Conservation (phyloP, 805 yeast genomes). For the Metschnikowia cubensis region DNA sequence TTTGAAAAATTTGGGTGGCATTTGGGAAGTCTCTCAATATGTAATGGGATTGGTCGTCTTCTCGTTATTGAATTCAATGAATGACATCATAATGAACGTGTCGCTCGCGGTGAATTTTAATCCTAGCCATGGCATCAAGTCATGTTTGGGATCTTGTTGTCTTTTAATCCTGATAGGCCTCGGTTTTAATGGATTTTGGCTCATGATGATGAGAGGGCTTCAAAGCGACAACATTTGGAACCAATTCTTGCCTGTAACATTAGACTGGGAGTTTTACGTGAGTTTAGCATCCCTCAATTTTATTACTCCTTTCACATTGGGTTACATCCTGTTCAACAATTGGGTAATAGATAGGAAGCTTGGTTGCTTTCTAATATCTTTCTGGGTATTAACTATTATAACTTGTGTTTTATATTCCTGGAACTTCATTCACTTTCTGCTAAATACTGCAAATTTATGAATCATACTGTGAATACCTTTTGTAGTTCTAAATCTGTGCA, state of each 20-base stretch:
- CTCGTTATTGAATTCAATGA: slow-evolving; percentile 49
- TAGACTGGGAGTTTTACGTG: slow-evolving; percentile 22
- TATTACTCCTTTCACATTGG: slow-evolving; percentile 20
- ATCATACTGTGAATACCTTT: neutral
- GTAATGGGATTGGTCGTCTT: slow-evolving; percentile 46
- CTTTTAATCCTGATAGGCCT: slow-evolving; percentile 47
- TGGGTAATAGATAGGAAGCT: slow-evolving; percentile 33
- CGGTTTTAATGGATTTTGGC: slow-evolving; percentile 42
- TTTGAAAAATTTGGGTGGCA: slow-evolving; percentile 43
- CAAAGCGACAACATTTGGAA: slow-evolving; percentile 2
- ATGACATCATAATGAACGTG: slow-evolving; percentile 49
- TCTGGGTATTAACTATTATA: slow-evolving; percentile 8
- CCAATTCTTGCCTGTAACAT: slow-evolving; percentile 17
- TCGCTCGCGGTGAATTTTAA: slow-evolving; percentile 40
- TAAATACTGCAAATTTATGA: neutral
- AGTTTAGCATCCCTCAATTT: slow-evolving; percentile 26
- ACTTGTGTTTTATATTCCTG: neutral
- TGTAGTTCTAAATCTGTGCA: neutral
- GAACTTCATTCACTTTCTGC: neutral
- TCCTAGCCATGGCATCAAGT: slow-evolving; percentile 42
- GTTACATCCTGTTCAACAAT: slow-evolving; percentile 28
- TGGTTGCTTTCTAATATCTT: slow-evolving; percentile 17
- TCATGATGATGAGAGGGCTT: slow-evolving; percentile 17
- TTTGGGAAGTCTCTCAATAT: slow-evolving; percentile 44
- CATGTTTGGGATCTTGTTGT: slow-evolving; percentile 54